phyloP scores from a whole-genome alignment of 2,329 filamentous ascomycete species.

The Amauroascus niger region DNA sequence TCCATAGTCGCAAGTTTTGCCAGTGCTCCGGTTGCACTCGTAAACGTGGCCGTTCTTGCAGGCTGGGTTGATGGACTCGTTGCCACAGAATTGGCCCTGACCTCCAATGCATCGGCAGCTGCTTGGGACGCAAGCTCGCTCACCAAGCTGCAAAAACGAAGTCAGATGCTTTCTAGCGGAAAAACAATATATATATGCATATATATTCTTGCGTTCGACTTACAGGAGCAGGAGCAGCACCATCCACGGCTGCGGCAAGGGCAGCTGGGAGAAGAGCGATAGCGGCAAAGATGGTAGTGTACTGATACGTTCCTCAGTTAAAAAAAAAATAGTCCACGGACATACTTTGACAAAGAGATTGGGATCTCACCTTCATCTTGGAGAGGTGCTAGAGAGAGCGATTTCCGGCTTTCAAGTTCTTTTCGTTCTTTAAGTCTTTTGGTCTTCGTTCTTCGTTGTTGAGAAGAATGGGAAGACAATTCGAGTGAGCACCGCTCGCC shows the following conservation, averaged over 20 bases:
- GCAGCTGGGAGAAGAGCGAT: background rate
- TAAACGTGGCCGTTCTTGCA: slow-evolving; percentile 18
- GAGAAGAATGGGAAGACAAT: background rate
- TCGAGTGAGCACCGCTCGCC: background rate
- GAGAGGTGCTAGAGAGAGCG: background rate
- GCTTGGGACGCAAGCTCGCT: slow-evolving; percentile 16
- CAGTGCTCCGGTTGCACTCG: slow-evolving; percentile 14
- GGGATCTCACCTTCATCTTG: slow-evolving; percentile 2
- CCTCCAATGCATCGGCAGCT: slow-evolving; percentile 15
- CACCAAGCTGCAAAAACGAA: slow-evolving; percentile 11
- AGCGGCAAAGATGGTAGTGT: slow-evolving; percentile 1
- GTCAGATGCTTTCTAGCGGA: no score
- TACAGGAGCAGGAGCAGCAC: background rate
- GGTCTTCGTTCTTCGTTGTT: background rate
- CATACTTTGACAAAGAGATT: no score
- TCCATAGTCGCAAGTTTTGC: slow-evolving; percentile 19
- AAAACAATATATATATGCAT: background rate
- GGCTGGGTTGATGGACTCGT: slow-evolving; percentile 15
- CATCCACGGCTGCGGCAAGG: background rate
- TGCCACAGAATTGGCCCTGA: slow-evolving; percentile 19
- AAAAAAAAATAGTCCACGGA: background rate
- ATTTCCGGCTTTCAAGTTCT: background rate
- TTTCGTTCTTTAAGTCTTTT: background rate
- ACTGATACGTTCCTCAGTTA: background rate
- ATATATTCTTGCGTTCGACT: background rate